A percentile compares a stretch with the other conserved stretches of the same genome.
Evolutionary conservation across 345 rosid species (phyloP).

Genomic region (Sonneratia caseolaris): DNA sequence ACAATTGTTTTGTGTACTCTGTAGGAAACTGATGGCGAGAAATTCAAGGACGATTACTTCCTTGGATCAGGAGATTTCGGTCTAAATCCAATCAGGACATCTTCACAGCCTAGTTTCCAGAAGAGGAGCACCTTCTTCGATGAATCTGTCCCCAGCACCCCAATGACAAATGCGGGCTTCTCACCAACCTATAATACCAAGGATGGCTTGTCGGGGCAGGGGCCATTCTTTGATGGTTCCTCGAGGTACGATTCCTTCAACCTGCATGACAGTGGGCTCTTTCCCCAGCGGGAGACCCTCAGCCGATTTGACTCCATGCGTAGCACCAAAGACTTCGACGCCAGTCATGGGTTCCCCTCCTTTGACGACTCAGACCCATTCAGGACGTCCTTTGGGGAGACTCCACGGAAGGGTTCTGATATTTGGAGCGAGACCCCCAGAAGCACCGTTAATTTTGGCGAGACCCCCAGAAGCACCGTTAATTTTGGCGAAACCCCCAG

Average conservation of each 20-base stretch:
- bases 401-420: neutral
- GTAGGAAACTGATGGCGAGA: conserved; percentile 52
- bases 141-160: conserved; percentile 22
- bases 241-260: conserved; percentile 70
- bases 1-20: conserved; percentile 1
- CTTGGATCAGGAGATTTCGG: conserved; percentile 57
- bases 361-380: conserved; percentile 74
- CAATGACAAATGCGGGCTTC: conserved; percentile 18
- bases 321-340: conserved; percentile 15
- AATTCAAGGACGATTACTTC: conserved; percentile 29
- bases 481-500: conserved; percentile 28
- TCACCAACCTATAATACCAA: conserved; percentile 30
- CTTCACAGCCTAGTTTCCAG: conserved; percentile 23
- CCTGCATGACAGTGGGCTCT: conserved; percentile 23
- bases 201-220: conserved; percentile 17
- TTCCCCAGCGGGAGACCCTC: conserved; percentile 15
- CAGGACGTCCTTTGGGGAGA: conserved; percentile 34
- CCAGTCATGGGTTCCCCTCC: conserved; percentile 36
- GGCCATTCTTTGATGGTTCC: conserved; percentile 51
- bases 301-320: conserved; percentile 16
- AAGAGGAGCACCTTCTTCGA: conserved; percentile 14
- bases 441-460: conserved; percentile 40
- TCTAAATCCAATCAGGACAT: conserved; percentile 65
- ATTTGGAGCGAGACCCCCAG: conserved; percentile 28
- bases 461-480: conserved; percentile 1